Base-by-base conservation (phyloP, 2,329 filamentous ascomycete species). In the Alternaria gansuensis region DNA sequence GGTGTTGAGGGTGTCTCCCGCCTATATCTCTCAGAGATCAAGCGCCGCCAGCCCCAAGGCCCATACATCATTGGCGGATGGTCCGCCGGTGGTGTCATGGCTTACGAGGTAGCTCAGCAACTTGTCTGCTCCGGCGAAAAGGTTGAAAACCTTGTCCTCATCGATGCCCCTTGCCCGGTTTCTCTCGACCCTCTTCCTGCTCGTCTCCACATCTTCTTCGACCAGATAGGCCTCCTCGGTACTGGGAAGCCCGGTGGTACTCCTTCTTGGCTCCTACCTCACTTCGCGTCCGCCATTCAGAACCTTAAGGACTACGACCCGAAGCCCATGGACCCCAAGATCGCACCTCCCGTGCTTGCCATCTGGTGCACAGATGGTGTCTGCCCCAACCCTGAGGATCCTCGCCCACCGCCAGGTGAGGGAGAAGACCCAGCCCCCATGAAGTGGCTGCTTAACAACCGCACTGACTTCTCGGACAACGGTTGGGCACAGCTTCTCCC, bases 291-390 rank as follows among this genome's bases (percentile, higher is more conserved):
- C 23, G 87, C 87, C 21, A 88, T 92, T 54, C 82, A 83, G 49
- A 88, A 88, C 14, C 80, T 93, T 29, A 88, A 87, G 68, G 87
- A 85, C 71, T 92, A 92, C 77, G 84, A 87, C 11, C 87, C 89
- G 6, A 82, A 84, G 66, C 86, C 86, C 3, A 87, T 90, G 71
- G 81, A 88, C 34, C 80, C 82, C 45, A 82, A 82, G 7, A 83
- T 81, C 62, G 85, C 84, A 37, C 88, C 89, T 37, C 83, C 85
- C 23, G 86, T 88, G 3, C 85, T 85, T 63, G 82, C 86, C 37
- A 86, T 92, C 66, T 92, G 89, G 87, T 90, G 88, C 70, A 85
- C 87, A 62, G 88, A 92, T 59, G 90, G 90, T 62, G 88, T 92
- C 4, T 91, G 88, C 80, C 85, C 88, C 63, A 80, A 85, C 54